Base-by-base conservation (phyloP, 805 yeast genomes). In the Nakazawaea laoshanensis region DNA sequence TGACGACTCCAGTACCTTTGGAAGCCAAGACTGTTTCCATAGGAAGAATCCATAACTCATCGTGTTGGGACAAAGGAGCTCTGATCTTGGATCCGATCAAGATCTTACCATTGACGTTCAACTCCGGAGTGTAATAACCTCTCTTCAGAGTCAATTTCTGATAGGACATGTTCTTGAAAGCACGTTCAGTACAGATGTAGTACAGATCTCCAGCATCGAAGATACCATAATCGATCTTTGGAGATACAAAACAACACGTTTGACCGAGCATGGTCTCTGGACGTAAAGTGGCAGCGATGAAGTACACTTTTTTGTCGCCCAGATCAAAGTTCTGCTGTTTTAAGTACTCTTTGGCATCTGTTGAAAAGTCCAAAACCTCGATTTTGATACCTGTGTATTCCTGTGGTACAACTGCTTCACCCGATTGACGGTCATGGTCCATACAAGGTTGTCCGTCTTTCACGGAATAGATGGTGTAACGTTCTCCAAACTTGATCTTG, bases 261-360 rank as follows among this genome's bases (percentile, higher is more conserved):
- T 92, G 97, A 43, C 96, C 97, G 52, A 88, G 88, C 96, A 92
- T 86, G 46, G 98, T 92, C 65, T 92, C 98, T 20, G 98, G 96
- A 65, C 98, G 79, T 52, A 92, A 74, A 47, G 98, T 92, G 19
- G 97, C 97, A 39, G 98, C 98, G 31, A 92, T 86, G 40, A 92
- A 67, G 63, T 56, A 86, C 19, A 87, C 67, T 47, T 77, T 81
- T 64, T 83, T 85, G 38, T 59, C 64, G 17, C 54, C 45, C 18
- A 61, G 37, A 37, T 65, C 68, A 33, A 75, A 62, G 24, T 62
- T 61, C 36, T 70, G 63, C 34, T 63, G 65, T 29, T 67, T 62
- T 33, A 80, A 65, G 24, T 64, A 54, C 46, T 71, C 70, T 26
- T 74, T 64, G 20, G 85, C 80, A 31, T 57, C 66, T 6, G 64